Conservation (phyloP, 495 filamentous ascomycete genomes). For the Aspergillus kassunensis region DNA sequence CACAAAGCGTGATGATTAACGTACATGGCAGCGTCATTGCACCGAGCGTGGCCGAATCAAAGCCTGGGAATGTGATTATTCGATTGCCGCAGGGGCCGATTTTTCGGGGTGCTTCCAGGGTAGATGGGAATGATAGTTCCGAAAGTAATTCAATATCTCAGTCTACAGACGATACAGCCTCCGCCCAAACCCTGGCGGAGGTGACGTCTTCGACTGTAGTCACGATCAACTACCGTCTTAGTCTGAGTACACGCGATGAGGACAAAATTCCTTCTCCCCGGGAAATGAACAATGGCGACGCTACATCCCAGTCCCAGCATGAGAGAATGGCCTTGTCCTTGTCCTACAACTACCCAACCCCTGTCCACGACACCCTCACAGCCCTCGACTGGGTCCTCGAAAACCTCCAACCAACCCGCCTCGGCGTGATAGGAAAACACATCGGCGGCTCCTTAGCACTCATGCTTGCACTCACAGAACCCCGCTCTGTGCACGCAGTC, state of each 20-base stretch:
- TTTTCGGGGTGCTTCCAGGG: conserved; percentile 8
- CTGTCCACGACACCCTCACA: conserved; percentile 40
- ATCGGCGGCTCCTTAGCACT: conserved; percentile 53
- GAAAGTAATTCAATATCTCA: background rate
- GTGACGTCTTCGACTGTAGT: conserved; percentile 32
- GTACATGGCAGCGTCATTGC: too few species aligned
- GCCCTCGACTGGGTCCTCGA: conserved; percentile 39
- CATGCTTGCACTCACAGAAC: conserved; percentile 59
- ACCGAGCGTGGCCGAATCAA: background rate
- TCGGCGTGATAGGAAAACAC: conserved; percentile 51
- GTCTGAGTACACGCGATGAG: conserved; percentile 14
- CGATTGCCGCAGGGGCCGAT: conserved; percentile 39
- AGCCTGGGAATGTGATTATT: conserved; percentile 29
- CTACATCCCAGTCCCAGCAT: too few species aligned
- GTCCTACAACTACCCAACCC: conserved; percentile 35
- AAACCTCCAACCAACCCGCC: conserved; percentile 24
- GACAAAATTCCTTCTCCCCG: background rate
- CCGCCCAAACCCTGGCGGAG: conserved; percentile 20
- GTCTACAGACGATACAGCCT: conserved; percentile 23
- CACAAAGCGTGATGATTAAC: too few species aligned
- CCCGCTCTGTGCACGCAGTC: conserved; percentile 34
- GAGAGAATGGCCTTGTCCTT: too few species aligned
- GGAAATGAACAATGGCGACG: background rate
- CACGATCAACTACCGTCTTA: conserved; percentile 42
- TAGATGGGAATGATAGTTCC: background rate